Conservation (phyloP, 768 basidiomycete genomes). For the Baorangia bicolor region DNA sequence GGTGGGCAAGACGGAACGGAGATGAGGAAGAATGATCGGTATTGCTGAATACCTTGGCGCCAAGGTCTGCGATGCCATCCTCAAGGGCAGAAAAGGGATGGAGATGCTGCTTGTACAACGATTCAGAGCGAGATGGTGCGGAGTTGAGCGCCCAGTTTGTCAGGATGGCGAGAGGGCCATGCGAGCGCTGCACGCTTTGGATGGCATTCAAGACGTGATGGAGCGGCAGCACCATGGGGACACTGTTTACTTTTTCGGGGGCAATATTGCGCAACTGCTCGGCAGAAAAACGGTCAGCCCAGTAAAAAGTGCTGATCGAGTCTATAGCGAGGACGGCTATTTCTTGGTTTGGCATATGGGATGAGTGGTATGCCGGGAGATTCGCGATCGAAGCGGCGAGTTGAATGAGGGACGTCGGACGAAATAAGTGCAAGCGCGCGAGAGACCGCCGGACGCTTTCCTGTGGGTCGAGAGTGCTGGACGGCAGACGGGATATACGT, state of each 20-base stretch:
- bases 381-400: constrained; percentile 65
- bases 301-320: constrained; percentile 74
- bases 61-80: constrained; percentile 13
- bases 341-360: constrained; percentile 48
- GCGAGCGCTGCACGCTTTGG: constrained; percentile 45
- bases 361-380: constrained; percentile 53
- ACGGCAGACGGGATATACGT: constrained; percentile 39
- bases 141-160: constrained; percentile 61
- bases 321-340: constrained; percentile 72
- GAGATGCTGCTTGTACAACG: constrained; percentile 54
- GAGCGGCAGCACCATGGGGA: constrained; percentile 33
- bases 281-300: constrained; percentile 66
- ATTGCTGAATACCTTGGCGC: constrained; percentile 9
- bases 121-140: constrained; percentile 15
- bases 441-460: constrained; percentile 42
- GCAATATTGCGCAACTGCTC: constrained; percentile 47
- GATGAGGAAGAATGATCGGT: constrained; percentile 18
- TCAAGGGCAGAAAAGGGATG: constrained; percentile 39
- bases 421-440: constrained; percentile 64
- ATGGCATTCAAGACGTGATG: constrained; percentile 50
- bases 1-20: constrained; percentile 37
- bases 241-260: constrained; percentile 5
- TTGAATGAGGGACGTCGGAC: constrained; percentile 62
- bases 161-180: constrained; percentile 51
- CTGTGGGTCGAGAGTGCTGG: constrained; percentile 17